These are phyloP conservation scores for Pseudocercospora crystallina DNA, from an alignment of 2,329 filamentous ascomycete genomes.

Conservation along the genomic window DNA sequence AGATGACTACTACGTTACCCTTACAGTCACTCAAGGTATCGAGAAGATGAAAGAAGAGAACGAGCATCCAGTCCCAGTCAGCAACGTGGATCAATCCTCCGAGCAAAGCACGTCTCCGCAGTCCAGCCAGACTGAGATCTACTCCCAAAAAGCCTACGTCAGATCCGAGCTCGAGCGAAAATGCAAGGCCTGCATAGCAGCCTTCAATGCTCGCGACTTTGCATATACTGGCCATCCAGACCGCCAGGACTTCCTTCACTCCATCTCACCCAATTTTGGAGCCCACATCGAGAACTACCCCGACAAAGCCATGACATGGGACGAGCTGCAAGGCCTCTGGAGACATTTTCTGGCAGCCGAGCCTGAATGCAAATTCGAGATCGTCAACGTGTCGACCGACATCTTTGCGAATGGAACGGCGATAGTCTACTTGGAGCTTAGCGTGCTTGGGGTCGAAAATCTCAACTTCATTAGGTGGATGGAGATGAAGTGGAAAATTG, in stretches of 20 bases:
- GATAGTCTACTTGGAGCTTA: neutral
- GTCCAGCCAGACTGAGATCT: too few species aligned
- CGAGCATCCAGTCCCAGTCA: too few species aligned
- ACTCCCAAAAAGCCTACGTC: too few species aligned
- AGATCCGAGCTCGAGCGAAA: constrained; percentile 1
- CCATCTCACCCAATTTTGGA: constrained; percentile 5
- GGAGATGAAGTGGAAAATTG: constrained; percentile 1
- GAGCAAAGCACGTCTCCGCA: too few species aligned
- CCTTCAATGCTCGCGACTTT: constrained; percentile 10
- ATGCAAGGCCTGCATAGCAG: neutral
- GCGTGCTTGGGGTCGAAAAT: constrained; percentile 1
- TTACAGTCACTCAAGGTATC: too few species aligned
- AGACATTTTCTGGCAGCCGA: neutral
- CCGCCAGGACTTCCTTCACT: neutral
- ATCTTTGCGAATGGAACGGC: neutral
- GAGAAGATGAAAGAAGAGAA: too few species aligned
- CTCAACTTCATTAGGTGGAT: neutral
- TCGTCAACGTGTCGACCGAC: constrained; percentile 3
- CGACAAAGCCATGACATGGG: constrained; percentile 2
- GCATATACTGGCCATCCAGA: neutral
- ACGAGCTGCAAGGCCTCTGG: constrained; percentile 5
- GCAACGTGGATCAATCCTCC: too few species aligned
- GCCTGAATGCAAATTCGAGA: constrained; percentile 2
- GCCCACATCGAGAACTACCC: constrained; percentile 1
- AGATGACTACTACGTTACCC: too few species aligned